phyloP scores from a whole-genome alignment of 257 asterid genomes.

The Eustoma russellianum region DNA sequence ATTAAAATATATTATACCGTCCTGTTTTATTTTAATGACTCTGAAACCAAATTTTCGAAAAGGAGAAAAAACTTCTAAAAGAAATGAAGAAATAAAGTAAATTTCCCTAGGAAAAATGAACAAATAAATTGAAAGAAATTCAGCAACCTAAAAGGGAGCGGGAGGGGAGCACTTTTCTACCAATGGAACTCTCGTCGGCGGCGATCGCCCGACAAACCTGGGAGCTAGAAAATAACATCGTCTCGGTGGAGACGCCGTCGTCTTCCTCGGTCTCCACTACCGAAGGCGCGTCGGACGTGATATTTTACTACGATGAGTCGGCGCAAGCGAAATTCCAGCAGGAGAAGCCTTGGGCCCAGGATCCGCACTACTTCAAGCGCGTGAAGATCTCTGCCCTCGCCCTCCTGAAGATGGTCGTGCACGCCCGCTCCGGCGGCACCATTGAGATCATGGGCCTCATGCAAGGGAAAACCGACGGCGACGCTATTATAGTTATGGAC shows the following conservation, averaged over 20 bases:
- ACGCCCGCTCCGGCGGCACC: conserved; percentile 97
- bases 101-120: too few species aligned
- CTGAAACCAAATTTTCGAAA: too few species aligned
- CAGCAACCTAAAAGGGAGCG: too few species aligned
- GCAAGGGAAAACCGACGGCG: conserved; percentile 98
- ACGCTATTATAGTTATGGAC: conserved; percentile 90
- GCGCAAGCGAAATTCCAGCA: conserved; percentile 72
- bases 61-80: too few species aligned
- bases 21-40: too few species aligned
- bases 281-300: conserved; percentile 61
- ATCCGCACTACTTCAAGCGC: conserved; percentile 97
- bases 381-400: conserved; percentile 93
- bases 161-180: too few species aligned
- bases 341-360: conserved; percentile 85
- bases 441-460: conserved; percentile 98
- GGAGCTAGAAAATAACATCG: conserved; percentile 26
- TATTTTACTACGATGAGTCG: conserved; percentile 73
- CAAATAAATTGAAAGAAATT: too few species aligned
- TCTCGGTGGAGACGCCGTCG: conserved; percentile 2
- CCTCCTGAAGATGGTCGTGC: conserved; percentile 95
- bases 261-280: conserved; percentile 1
- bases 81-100: too few species aligned
- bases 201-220: conserved; percentile 21
- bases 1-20: too few species aligned
- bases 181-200: conserved; percentile 15